Conservation (phyloP, 176 grass and related monocot genomes). For the Eremochloa ophiuroides region DNA sequence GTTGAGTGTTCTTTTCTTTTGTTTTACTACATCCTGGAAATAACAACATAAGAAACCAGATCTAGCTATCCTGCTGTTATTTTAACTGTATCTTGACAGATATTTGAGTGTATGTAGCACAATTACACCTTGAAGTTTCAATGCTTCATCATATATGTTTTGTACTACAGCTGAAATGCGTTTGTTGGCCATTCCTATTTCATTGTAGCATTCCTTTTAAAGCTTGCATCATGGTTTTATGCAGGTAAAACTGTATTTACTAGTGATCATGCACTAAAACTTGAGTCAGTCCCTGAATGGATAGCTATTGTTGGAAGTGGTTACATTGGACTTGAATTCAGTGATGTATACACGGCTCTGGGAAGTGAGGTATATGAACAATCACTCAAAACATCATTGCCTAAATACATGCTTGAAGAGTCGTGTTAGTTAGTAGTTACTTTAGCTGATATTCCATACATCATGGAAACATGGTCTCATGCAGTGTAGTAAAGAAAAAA, state of each 20-base stretch:
- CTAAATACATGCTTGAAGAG: slow-evolving; percentile 7
- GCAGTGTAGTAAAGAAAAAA: not conserved
- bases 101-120: not conserved
- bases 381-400: not conserved
- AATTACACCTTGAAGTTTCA: not conserved
- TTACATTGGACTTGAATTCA: slow-evolving; percentile 99
- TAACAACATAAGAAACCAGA: not conserved
- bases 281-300: slow-evolving; percentile 89
- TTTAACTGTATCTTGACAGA: slow-evolving; percentile 1
- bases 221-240: slow-evolving; percentile 14
- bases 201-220: slow-evolving; percentile 11
- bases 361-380: slow-evolving; percentile 69
- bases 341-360: slow-evolving; percentile 91
- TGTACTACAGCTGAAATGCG: not conserved
- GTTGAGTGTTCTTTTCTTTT: not conserved
- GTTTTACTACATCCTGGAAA: not conserved
- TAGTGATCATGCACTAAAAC: slow-evolving; percentile 88
- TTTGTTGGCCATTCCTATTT: not conserved
- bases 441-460: not conserved
- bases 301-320: slow-evolving; percentile 98
- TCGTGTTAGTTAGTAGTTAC: not conserved
- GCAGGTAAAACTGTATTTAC: slow-evolving; percentile 93
- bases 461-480: not conserved
- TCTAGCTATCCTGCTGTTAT: not conserved
- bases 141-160: not conserved